Percentiles rank a stretch among this genome's conserved stretches.
Evolutionary conservation across 2,329 filamentous ascomycete species (phyloP).

Genomic region (Dactylonectria macrodidyma): DNA sequence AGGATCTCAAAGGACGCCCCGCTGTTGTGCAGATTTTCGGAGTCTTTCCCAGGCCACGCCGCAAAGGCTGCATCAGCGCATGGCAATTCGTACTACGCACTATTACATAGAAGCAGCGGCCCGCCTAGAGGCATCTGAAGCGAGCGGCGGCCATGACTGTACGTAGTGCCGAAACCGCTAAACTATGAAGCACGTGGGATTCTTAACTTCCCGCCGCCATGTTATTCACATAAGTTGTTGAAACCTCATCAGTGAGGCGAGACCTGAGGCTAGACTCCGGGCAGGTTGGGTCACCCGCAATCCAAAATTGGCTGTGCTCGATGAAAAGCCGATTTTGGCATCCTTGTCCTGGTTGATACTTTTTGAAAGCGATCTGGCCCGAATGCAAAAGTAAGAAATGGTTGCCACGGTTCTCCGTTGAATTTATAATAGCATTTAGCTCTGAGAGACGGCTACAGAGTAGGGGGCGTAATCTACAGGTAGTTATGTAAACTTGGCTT

Average conservation of each 20-base stretch:
- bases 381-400: neutral
- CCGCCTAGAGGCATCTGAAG: neutral
- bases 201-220: neutral
- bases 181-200: neutral
- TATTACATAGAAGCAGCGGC: slow-evolving; percentile 14
- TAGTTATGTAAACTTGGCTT: too few species aligned
- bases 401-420: neutral
- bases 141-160: neutral
- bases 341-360: neutral
- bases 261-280: neutral
- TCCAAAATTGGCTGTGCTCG: neutral
- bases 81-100: slow-evolving; percentile 15
- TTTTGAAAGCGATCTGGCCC: neutral
- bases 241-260: neutral
- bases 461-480: too few species aligned
- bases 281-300: neutral
- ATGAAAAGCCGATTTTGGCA: neutral
- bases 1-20: slow-evolving; percentile 31
- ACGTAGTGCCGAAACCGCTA: neutral
- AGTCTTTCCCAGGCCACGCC: slow-evolving; percentile 38
- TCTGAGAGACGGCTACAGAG: too few species aligned
- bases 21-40: slow-evolving; percentile 44
- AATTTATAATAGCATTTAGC: neutral
- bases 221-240: neutral
- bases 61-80: too few species aligned